Conservation (phyloP, 768 basidiomycete genomes). For the Hygrophorus pudorinus region DNA sequence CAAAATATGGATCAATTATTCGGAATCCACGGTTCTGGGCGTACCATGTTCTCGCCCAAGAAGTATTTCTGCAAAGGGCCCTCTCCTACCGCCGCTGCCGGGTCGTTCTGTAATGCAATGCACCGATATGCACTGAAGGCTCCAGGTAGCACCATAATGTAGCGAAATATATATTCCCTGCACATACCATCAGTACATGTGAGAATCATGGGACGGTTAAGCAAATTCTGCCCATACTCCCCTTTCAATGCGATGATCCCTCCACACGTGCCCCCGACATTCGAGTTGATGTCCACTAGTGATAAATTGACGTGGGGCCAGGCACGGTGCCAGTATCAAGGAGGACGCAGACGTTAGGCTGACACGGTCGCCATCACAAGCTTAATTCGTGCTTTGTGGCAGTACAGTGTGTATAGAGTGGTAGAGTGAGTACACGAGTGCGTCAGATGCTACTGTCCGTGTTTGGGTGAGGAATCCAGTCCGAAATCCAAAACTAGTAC, state of each 20-base stretch:
- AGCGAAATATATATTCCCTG: conserved; percentile 80
- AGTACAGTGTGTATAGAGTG: too few relatives aligned
- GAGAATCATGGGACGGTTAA: conserved; percentile 47
- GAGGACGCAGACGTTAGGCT: conserved; percentile 87
- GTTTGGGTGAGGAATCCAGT: too few relatives aligned
- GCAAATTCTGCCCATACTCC: conserved; percentile 62
- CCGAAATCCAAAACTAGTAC: too few relatives aligned
- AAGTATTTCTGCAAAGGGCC: conserved; percentile 96
- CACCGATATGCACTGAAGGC: conserved; percentile 91
- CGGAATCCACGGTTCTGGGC: conserved; percentile 7
- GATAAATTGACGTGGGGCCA: conserved; percentile 82
- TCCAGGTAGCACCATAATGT: conserved; percentile 89
- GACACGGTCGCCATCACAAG: too few relatives aligned
- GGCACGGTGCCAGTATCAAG: conserved; percentile 81
- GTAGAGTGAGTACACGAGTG: too few relatives aligned
- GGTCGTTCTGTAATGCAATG: conserved; percentile 85
- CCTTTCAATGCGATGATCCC: conserved; percentile 92
- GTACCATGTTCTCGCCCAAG: conserved; percentile 86
- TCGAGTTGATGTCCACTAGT: conserved; percentile 87
- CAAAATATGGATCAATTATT: not conserved
- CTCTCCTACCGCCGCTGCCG: conserved; percentile 60
- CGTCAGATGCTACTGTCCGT: too few relatives aligned
- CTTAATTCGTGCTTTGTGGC: too few relatives aligned
- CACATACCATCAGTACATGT: not conserved
- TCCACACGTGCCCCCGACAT: conserved; percentile 90